Percentiles rank a stretch among this genome's conserved stretches.
These are phyloP conservation scores for Echeveria elegans DNA, from an alignment of 164 flowering plant genomes.

Conservation along the genomic window DNA sequence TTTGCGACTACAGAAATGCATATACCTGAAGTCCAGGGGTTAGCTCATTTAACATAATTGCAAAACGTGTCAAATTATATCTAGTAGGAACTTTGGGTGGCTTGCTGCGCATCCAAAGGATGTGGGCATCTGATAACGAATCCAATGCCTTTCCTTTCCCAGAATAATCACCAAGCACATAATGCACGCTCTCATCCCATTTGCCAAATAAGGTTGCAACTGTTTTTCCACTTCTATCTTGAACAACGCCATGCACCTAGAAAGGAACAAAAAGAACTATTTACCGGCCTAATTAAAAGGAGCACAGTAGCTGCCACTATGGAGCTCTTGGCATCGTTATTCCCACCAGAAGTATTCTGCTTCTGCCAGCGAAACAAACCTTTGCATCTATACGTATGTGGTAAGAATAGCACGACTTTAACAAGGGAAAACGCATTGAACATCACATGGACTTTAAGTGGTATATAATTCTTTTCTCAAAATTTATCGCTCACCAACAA, in stretches of 20 bases:
- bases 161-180: constrained; percentile 60
- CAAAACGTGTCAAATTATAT: constrained; percentile 70
- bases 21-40: constrained; percentile 63
- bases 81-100: constrained; percentile 49
- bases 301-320: neutral
- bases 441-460: too few species aligned
- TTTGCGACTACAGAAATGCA: neutral
- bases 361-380: neutral
- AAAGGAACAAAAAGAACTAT: neutral
- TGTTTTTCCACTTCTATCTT: constrained; percentile 74
- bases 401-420: too few species aligned
- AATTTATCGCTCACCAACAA: too few species aligned
- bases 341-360: too few species aligned
- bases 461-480: too few species aligned
- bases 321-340: neutral
- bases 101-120: constrained; percentile 63
- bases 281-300: neutral
- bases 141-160: constrained; percentile 53
- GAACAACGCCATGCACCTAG: constrained; percentile 89
- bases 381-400: neutral
- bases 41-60: constrained; percentile 64
- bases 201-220: constrained; percentile 88
- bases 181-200: constrained; percentile 98
- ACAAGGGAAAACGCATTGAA: too few species aligned
- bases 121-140: constrained; percentile 32